These are phyloP conservation scores for Podaxis rugospora DNA, from an alignment of 768 basidiomycete species.

Conservation along the genomic window DNA sequence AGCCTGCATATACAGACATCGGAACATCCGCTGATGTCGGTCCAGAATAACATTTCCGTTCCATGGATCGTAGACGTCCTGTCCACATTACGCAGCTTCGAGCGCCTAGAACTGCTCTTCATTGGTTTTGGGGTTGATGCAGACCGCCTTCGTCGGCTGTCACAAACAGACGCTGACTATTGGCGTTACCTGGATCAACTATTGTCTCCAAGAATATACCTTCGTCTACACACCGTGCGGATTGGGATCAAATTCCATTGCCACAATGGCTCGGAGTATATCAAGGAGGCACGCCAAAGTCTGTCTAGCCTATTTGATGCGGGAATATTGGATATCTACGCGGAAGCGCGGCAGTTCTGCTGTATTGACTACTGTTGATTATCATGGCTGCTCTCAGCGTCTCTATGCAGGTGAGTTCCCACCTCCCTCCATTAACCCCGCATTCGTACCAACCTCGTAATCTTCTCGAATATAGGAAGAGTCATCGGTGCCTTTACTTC, in stretches of 20 bases:
- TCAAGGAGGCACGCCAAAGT: neutral
- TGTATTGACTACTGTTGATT: constrained; percentile 2
- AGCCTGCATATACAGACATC: neutral
- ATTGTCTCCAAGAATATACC: neutral
- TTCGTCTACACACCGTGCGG: neutral
- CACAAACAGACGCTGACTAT: constrained; percentile 2
- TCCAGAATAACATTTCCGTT: neutral
- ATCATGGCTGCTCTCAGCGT: neutral
- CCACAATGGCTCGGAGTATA: constrained; percentile 5
- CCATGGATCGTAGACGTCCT: constrained; percentile 6
- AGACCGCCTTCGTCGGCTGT: constrained; percentile 6
- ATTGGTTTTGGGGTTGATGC: constrained; percentile 2
- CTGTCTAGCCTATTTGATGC: neutral
- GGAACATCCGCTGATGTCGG: neutral
- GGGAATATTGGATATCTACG: constrained; percentile 7
- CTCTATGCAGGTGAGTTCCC: neutral
- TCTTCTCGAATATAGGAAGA: neutral
- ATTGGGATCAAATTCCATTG: constrained; percentile 8
- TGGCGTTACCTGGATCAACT: constrained; percentile 7
- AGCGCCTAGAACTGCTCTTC: neutral
- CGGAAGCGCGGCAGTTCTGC: neutral
- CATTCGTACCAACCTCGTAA: neutral
- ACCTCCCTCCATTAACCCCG: neutral
- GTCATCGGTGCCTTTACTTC: constrained; percentile 2
- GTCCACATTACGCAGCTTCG: constrained; percentile 4